phyloP scores from a whole-genome alignment of 2,329 filamentous ascomycete genomes.

The Coleophoma cylindrospora region DNA sequence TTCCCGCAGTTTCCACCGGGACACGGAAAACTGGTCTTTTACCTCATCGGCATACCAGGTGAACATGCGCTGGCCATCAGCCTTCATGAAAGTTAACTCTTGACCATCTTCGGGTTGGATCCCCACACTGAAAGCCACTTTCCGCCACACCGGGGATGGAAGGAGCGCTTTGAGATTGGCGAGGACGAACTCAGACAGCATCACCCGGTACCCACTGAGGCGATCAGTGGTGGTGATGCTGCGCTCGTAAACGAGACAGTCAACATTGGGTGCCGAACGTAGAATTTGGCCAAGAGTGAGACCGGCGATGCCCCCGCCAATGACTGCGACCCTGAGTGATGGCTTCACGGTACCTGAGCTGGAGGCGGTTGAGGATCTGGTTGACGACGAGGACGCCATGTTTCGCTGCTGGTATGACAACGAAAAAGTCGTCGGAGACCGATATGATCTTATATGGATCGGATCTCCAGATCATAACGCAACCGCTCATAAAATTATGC shows the following conservation, averaged over 20 bases:
- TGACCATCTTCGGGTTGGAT: conserved; percentile 16
- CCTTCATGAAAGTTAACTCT: conserved; percentile 19
- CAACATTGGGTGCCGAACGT: conserved; percentile 9
- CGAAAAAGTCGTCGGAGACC: no score
- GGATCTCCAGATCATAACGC: no score
- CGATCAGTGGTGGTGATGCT: conserved; percentile 9
- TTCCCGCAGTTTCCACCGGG: conserved; percentile 17
- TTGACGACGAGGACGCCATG: conserved; percentile 1
- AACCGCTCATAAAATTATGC: no score
- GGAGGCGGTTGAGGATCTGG: conserved; percentile 7
- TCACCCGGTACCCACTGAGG: conserved; percentile 20
- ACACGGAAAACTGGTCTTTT: conserved; percentile 19
- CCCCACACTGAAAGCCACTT: conserved; percentile 13
- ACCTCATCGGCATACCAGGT: conserved; percentile 17
- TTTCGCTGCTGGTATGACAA: no score
- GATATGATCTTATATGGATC: no score
- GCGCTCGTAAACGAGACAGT: conserved; percentile 19
- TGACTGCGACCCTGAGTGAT: conserved; percentile 15
- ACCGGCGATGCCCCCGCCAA: conserved; percentile 21
- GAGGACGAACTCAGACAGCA: conserved; percentile 20
- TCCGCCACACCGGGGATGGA: conserved; percentile 12
- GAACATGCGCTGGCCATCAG: conserved; percentile 16
- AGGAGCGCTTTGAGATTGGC: conserved; percentile 16
- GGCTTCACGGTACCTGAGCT: conserved; percentile 2
- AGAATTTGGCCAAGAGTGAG: conserved; percentile 21